Evolutionary conservation across 495 filamentous ascomycete species (phyloP).

Genomic region (Jackrogersella multiformis): DNA sequence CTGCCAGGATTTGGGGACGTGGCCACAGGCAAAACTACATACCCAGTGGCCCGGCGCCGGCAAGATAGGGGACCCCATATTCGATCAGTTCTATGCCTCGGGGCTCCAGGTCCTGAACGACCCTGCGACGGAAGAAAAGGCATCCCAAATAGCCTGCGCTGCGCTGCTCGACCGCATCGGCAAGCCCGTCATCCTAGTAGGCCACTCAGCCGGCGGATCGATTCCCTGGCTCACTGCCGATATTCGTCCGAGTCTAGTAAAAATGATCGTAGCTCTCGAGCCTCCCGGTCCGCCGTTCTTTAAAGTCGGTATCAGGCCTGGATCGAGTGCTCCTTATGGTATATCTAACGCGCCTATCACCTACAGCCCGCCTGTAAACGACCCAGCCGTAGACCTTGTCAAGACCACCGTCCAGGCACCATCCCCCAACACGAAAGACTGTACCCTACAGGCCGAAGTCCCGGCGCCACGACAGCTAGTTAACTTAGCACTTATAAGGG

Average conservation of each 20-base stretch:
- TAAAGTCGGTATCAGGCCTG: slow-evolving; percentile 40
- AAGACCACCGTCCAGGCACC: slow-evolving; percentile 38
- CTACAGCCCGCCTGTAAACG: slow-evolving; percentile 55
- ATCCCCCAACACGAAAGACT: slow-evolving; percentile 45
- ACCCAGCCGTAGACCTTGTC: slow-evolving; percentile 43
- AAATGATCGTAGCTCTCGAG: slow-evolving; percentile 62
- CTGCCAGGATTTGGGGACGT: slow-evolving; percentile 47
- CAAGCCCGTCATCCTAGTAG: slow-evolving; percentile 56
- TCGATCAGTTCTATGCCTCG: slow-evolving; percentile 61
- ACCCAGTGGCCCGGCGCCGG: slow-evolving; percentile 66
- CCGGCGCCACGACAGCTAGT: slow-evolving; percentile 57
- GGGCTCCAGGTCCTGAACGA: slow-evolving; percentile 54
- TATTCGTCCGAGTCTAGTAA: slow-evolving; percentile 55
- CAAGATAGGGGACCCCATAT: slow-evolving; percentile 57
- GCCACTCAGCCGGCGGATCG: slow-evolving; percentile 64
- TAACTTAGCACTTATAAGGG: slow-evolving; percentile 58
- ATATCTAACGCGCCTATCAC: slow-evolving; percentile 60
- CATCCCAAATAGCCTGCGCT: slow-evolving; percentile 55
- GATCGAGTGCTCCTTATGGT: slow-evolving; percentile 50
- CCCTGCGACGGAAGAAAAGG: slow-evolving; percentile 51
- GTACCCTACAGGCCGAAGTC: slow-evolving; percentile 56
- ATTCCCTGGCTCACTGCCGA: slow-evolving; percentile 62
- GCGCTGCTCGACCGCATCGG: slow-evolving; percentile 60
- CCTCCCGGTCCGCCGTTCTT: slow-evolving; percentile 64
- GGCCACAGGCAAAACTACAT: slow-evolving; percentile 57